Evolutionary conservation across 495 filamentous ascomycete genomes (phyloP).

Genomic region (Hamigera avellanea): DNA sequence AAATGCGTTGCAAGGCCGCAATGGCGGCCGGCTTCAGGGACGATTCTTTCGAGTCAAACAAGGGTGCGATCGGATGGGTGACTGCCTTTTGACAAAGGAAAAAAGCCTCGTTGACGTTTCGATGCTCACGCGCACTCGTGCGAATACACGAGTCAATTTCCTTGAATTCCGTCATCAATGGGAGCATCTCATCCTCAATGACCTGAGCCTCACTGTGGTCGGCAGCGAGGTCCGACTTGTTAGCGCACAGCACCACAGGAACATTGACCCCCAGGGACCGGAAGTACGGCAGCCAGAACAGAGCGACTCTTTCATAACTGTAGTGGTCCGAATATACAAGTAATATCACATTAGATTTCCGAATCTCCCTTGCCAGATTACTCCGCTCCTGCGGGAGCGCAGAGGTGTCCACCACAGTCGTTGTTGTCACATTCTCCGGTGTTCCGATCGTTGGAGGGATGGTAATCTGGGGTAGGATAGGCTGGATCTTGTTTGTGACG

Average conservation of each 20-base stretch:
- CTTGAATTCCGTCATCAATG: slow-evolving; percentile 96
- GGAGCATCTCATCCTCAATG: slow-evolving; percentile 93
- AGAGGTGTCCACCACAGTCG: slow-evolving; percentile 92
- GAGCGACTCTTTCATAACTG: slow-evolving; percentile 91
- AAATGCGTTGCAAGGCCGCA: slow-evolving; percentile 75
- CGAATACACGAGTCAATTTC: slow-evolving; percentile 97
- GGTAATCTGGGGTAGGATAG: slow-evolving; percentile 85
- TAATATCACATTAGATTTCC: slow-evolving; percentile 94
- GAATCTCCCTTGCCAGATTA: slow-evolving; percentile 81
- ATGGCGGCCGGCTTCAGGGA: slow-evolving; percentile 80
- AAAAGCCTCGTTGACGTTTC: slow-evolving; percentile 94
- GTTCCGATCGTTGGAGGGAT: slow-evolving; percentile 81
- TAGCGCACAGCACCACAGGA: slow-evolving; percentile 93
- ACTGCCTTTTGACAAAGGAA: slow-evolving; percentile 98
- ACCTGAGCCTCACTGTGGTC: slow-evolving; percentile 66
- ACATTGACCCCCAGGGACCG: slow-evolving; percentile 95
- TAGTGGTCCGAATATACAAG: slow-evolving; percentile 97
- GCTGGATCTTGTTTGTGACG: slow-evolving; percentile 85
- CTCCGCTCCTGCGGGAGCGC: slow-evolving; percentile 86
- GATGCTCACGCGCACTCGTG: slow-evolving; percentile 85
- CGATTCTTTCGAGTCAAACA: slow-evolving; percentile 91
- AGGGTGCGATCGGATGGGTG: slow-evolving; percentile 89
- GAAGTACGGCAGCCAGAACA: slow-evolving; percentile 98
- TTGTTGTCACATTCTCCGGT: slow-evolving; percentile 89
- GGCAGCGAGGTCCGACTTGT: slow-evolving; percentile 77